Evolutionary conservation across 1,284 basidiomycete species (phyloP).

Genomic region (Cerrena zonata): DNA sequence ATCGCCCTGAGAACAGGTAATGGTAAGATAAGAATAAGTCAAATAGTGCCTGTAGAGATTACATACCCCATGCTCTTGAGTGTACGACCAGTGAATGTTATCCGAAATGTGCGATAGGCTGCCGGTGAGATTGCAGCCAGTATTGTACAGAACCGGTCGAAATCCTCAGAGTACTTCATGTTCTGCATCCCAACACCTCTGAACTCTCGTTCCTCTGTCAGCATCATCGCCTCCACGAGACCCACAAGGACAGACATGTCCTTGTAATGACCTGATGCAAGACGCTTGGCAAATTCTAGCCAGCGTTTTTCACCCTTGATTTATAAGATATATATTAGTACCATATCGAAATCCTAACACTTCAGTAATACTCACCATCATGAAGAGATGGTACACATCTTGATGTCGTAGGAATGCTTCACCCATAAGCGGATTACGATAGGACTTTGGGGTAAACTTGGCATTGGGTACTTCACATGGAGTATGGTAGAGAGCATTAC

Average conservation of each 20-base stretch:
- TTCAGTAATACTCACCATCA: not conserved
- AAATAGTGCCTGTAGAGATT: no score
- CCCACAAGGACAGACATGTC: not conserved
- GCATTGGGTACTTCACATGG: not conserved
- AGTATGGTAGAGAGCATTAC: not conserved
- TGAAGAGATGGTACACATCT: not conserved
- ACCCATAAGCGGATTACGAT: not conserved
- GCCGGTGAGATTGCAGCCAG: not conserved
- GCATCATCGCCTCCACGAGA: not conserved
- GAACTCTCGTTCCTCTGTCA: not conserved
- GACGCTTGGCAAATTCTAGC: not conserved
- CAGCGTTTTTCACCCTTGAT: not conserved
- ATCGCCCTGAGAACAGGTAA: not conserved
- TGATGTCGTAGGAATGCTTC: not conserved
- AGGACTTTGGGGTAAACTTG: not conserved
- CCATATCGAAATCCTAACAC: no score
- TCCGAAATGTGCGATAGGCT: not conserved
- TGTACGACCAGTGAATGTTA: not conserved
- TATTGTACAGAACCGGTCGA: conserved; percentile 2
- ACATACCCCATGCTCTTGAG: not conserved
- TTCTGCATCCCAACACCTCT: not conserved
- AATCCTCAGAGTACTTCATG: conserved; percentile 1
- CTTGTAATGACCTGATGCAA: not conserved
- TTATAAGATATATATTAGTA: no score
- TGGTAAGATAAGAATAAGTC: no score